phyloP scores from a whole-genome alignment of 192 early-diverging fungal species.

The Rhizophagus clarus region DNA sequence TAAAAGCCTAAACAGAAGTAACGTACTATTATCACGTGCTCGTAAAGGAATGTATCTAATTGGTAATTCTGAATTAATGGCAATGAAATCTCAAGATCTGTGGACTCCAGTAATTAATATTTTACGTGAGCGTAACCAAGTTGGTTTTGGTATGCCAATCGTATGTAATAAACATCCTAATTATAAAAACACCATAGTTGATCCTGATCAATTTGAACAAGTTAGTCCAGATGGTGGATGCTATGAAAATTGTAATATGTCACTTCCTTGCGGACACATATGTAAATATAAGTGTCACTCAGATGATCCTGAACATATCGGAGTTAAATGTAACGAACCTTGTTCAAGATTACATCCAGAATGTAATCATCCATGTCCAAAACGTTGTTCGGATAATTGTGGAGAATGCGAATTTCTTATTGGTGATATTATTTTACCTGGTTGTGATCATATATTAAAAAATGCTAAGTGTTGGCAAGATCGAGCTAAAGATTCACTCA shows the following conservation, averaged over 20 bases:
- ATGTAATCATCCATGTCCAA: conserved; percentile 20
- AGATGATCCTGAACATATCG: conserved; percentile 40
- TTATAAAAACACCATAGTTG: conserved; percentile 28
- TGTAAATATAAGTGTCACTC: conserved; percentile 41
- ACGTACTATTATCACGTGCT: conserved; percentile 60
- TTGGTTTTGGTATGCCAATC: conserved; percentile 50
- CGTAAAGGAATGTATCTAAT: conserved; percentile 62
- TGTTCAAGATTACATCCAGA: conserved; percentile 2
- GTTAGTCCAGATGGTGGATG: conserved; percentile 60
- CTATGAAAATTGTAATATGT: conserved; percentile 38
- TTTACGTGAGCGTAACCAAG: conserved; percentile 32
- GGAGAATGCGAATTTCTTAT: background rate
- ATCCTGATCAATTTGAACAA: conserved; percentile 35
- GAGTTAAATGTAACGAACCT: conserved; percentile 15
- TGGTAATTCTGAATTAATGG: conserved; percentile 49
- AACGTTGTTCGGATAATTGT: conserved; percentile 31
- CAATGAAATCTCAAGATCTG: conserved; percentile 17
- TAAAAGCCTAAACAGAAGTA: conserved; percentile 55
- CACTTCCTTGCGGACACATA: conserved; percentile 57
- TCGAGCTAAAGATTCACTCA: background rate
- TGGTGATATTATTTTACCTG: background rate
- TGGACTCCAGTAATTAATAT: conserved; percentile 48
- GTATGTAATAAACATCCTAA: conserved; percentile 52
- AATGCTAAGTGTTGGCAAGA: background rate
- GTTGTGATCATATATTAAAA: background rate